Conservation (phyloP, 164 flowering plant genomes). For the Liriodendron chinense region DNA sequence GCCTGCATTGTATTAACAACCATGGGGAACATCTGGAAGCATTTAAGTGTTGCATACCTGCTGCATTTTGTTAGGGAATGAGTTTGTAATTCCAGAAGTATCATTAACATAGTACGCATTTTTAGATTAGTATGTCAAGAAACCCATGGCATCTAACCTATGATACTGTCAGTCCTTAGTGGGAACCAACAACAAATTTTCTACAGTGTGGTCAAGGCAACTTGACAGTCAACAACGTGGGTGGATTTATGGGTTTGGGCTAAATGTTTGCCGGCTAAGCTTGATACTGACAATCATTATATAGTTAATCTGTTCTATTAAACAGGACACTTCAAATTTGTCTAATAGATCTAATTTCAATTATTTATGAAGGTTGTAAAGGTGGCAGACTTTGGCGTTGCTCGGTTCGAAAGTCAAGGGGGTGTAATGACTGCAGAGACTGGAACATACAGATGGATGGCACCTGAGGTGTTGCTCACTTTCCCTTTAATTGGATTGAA, state of each 20-base stretch:
- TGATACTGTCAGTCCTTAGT: no score
- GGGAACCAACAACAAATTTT: no score
- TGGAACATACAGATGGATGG: slow-evolving; percentile 99
- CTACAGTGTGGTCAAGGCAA: no score
- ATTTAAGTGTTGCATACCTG: no score
- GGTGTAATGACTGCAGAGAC: slow-evolving; percentile 99
- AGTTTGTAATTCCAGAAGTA: no score
- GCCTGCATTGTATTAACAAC: no score
- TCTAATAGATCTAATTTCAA: slow-evolving; percentile 3
- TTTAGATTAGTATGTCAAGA: no score
- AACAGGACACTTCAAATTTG: background rate
- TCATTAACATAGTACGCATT: no score
- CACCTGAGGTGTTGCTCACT: slow-evolving; percentile 83
- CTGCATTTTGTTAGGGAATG: no score
- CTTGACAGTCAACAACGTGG: background rate
- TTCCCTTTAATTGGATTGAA: no score
- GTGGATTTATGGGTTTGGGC: background rate
- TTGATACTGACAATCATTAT: background rate
- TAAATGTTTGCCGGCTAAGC: background rate
- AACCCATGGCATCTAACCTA: no score
- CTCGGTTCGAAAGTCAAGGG: slow-evolving; percentile 77
- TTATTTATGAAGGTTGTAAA: slow-evolving; percentile 66
- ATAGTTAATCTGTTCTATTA: background rate
- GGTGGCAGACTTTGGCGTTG: slow-evolving; percentile 98
- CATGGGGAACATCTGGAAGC: no score